Evolutionary conservation across 164 flowering plant genomes (phyloP).

Genomic region (Cinnamomum chago): DNA sequence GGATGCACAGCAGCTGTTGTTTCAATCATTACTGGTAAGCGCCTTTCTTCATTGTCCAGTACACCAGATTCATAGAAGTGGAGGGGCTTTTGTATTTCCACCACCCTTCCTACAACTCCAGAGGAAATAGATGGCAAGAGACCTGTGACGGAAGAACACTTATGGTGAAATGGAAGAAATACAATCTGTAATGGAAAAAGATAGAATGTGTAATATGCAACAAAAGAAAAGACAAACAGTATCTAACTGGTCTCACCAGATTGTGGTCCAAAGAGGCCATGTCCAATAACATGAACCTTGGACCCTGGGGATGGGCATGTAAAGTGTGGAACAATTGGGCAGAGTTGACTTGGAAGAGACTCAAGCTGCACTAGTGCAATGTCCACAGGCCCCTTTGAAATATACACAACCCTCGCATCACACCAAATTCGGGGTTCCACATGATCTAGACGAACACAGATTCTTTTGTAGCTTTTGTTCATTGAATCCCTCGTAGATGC

Average conservation of each 20-base stretch:
- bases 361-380: slow-evolving; percentile 82
- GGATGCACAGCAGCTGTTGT: slow-evolving; percentile 97
- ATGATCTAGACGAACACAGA: slow-evolving; percentile 74
- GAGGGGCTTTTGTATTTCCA: slow-evolving; percentile 42
- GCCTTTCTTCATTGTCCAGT: slow-evolving; percentile 14
- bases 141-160: slow-evolving; percentile 30
- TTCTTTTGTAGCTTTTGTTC: slow-evolving; percentile 31
- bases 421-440: slow-evolving; percentile 69
- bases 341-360: slow-evolving; percentile 51
- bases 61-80: slow-evolving; percentile 19
- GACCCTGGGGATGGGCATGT: slow-evolving; percentile 63
- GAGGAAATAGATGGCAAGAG: slow-evolving; percentile 60
- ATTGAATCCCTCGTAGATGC: slow-evolving; percentile 14
- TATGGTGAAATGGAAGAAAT: not conserved
- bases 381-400: slow-evolving; percentile 82
- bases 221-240: not conserved
- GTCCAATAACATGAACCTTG: slow-evolving; percentile 78
- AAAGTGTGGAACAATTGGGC: slow-evolving; percentile 50
- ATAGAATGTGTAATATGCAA: not conserved
- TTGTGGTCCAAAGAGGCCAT: slow-evolving; percentile 94
- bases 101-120: slow-evolving; percentile 80
- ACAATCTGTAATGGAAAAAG: not conserved
- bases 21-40: slow-evolving; percentile 78
- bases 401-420: slow-evolving; percentile 61
- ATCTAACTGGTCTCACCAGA: slow-evolving; percentile 43